Evolutionary conservation across 164 flowering plant species (phyloP), one percentile per base, ranked within the genome.

Genomic region (Vitis amurensis): DNA sequence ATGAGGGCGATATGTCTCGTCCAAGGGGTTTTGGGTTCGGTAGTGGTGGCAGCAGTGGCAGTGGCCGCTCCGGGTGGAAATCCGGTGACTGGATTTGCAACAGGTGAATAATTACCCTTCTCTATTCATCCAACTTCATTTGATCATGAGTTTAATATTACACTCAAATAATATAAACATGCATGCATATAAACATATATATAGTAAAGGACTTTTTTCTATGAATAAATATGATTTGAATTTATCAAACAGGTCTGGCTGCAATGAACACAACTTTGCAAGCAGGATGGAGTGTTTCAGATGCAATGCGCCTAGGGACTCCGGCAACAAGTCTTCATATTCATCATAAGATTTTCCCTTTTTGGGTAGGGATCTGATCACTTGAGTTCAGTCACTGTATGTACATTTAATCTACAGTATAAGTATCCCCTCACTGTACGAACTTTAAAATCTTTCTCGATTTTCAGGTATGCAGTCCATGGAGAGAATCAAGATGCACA

Each of bases 231-330:
- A 13, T n/a, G n/a, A 16, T 59, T 12, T 59, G 16, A 11, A 29
- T 12, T 12, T 10, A 44, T 66, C 30, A 60, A n/a, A 71, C 78
- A 93, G 98, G 88, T 57, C 82, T 3, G 97, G 92, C 0, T 93
- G 98, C 91, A 93, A 89, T 57, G 98, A 87, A 77, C 98, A 93
- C 72, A 93, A 93, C 83, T 93, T 93, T 49, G 98, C 98, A 0
- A 93, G 92, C 81, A 84, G 98, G 84, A 88, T 76, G 84, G 98
- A 93, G 70, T 93, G 98, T 68, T 93, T 84, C 83, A 83, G 90
- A 81, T 93, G 98, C 92, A 90, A 76, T 71, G 90, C 93, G 10
- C 98, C 98, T 2, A 83, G 95, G 78, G 97, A 91, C 53, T 69
- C 77, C 8, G 74, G 84, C 15, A 29, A 37, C 62, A 69, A 64